Evolutionary conservation across 1,139 yeast genomes (phyloP).

Genomic region (Hansenula lynferdii): DNA sequence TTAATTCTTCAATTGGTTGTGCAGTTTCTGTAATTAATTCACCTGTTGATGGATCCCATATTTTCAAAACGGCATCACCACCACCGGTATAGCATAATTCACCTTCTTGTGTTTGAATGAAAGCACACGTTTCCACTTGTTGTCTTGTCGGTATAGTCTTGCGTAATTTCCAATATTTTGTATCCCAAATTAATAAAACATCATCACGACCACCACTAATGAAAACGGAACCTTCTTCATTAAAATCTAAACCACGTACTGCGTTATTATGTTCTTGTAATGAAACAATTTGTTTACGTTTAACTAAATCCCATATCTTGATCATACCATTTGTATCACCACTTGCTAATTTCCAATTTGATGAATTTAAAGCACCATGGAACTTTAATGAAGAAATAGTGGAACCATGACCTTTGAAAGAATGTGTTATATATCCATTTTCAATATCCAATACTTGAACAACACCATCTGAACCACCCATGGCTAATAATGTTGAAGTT

Average conservation of each 20-base stretch:
- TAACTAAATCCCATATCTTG: constrained; percentile 88
- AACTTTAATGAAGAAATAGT: constrained; percentile 76
- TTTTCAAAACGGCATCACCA: constrained; percentile 56
- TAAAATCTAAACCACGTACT: constrained; percentile 79
- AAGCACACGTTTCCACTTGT: constrained; percentile 80
- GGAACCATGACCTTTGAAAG: constrained; percentile 93
- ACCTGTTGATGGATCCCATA: constrained; percentile 48
- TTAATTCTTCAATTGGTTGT: constrained; percentile 62
- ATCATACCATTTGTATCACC: constrained; percentile 87
- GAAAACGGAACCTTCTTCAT: constrained; percentile 45
- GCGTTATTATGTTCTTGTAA: constrained; percentile 78
- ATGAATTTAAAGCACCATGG: constrained; percentile 64
- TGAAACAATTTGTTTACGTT: constrained; percentile 60
- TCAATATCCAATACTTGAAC: constrained; percentile 91
- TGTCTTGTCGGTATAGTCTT: constrained; percentile 72
- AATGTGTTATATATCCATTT: constrained; percentile 85
- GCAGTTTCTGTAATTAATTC: constrained; percentile 65
- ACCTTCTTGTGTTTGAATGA: constrained; percentile 56
- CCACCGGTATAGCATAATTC: constrained; percentile 83
- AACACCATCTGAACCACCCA: constrained; percentile 94
- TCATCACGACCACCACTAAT: constrained; percentile 91
- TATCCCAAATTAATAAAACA: constrained; percentile 53
- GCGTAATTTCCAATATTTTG: constrained; percentile 47
- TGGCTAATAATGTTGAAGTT: constrained; percentile 82
- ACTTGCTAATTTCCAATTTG: constrained; percentile 75